Base-by-base conservation (phyloP, 495 filamentous ascomycete species). In the Aspergillus incahuasiensis region DNA sequence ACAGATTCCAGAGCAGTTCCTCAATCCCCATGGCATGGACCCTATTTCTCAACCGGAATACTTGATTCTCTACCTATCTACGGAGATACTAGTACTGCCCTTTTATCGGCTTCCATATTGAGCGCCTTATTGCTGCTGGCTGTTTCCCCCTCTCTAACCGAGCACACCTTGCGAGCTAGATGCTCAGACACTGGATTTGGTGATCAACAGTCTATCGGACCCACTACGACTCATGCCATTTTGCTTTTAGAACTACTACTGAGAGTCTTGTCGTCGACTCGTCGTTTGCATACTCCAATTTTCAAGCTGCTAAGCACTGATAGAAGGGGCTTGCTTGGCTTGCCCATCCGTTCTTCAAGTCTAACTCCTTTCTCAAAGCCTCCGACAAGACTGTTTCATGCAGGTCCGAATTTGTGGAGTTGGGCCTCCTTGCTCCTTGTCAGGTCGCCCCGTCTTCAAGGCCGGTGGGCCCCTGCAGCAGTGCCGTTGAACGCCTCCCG, bases 381-480 rank as follows among this genome's bases (percentile, higher is more conserved):
- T 45, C 30, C 39, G 54, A 52, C 48, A 52, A 48, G 52, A 32
- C n/a, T 60, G 63, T 68, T 69, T 69, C 67, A 67, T 61, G 57
- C 58, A 62, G 43, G 51, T 54, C 46, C 48, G 56, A 20, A 15
- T 42, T 18, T 43, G 62, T 64, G 62, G 62, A 63, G 57, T 42
- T 32, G 20, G 18, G 21, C 44, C 56, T 48, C 35, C 32, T 42
- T 12, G 22, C 20, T 19, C 49, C 55, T 52, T 34, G 38, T 56
- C 55, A 6, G 5, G n/a, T 15, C 13, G 18, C 30, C 32, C 47
- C 47, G 32, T 49, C 47, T 19, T 22, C 39, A 45, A 48, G 48
- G 32, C 32, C 32, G 32, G 32, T 35, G 32, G 32, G 32, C 32
- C 32, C 32, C 32, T 35, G 32, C 32, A 35, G 32, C 32, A 35